A percentile compares a stretch with the other conserved stretches of the same genome.
Evolutionary conservation across 495 filamentous ascomycete species (phyloP).

Genomic region (Neurospora tetrasperma): DNA sequence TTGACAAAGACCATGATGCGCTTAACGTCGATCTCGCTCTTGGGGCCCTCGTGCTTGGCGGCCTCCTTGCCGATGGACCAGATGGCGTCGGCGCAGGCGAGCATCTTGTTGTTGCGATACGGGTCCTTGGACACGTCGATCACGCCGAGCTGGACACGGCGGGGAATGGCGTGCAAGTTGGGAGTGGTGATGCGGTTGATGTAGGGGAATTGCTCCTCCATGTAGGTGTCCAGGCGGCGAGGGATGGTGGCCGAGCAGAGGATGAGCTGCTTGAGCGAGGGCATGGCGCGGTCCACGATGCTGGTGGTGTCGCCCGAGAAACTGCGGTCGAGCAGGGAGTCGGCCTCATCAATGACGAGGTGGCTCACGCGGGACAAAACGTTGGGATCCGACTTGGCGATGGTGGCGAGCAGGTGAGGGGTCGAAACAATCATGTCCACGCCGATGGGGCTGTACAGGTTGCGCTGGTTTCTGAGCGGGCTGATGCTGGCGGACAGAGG

Average conservation of each 20-base stretch:
- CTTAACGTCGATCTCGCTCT: slow-evolving; percentile 50
- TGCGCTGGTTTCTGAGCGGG: slow-evolving; percentile 71
- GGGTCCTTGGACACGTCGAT: slow-evolving; percentile 83
- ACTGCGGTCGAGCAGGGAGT: slow-evolving; percentile 86
- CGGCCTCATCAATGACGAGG: slow-evolving; percentile 87
- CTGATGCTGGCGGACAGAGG: slow-evolving; percentile 67
- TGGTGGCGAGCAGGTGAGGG: slow-evolving; percentile 75
- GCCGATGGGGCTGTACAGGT: slow-evolving; percentile 67
- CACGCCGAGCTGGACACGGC: slow-evolving; percentile 86
- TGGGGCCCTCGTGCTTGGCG: slow-evolving; percentile 37
- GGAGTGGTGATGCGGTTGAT: slow-evolving; percentile 81
- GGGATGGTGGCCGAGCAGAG: slow-evolving; percentile 97
- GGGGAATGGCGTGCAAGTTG: slow-evolving; percentile 89
- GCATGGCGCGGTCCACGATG: slow-evolving; percentile 65
- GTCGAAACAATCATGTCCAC: slow-evolving; percentile 83
- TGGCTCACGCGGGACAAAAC: slow-evolving; percentile 79
- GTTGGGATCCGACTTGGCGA: slow-evolving; percentile 78
- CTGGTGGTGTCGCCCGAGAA: slow-evolving; percentile 73
- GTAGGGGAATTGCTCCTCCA: slow-evolving; percentile 71
- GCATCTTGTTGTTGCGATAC: slow-evolving; percentile 78
- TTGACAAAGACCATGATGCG: slow-evolving; percentile 96
- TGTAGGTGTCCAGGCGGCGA: slow-evolving; percentile 68
- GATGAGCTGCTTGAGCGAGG: slow-evolving; percentile 78
- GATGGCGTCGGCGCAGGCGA: slow-evolving; percentile 90
- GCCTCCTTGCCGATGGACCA: slow-evolving; percentile 84